Conservation (phyloP, 129 eudicot genomes). For the Flaveria trinervia region DNA sequence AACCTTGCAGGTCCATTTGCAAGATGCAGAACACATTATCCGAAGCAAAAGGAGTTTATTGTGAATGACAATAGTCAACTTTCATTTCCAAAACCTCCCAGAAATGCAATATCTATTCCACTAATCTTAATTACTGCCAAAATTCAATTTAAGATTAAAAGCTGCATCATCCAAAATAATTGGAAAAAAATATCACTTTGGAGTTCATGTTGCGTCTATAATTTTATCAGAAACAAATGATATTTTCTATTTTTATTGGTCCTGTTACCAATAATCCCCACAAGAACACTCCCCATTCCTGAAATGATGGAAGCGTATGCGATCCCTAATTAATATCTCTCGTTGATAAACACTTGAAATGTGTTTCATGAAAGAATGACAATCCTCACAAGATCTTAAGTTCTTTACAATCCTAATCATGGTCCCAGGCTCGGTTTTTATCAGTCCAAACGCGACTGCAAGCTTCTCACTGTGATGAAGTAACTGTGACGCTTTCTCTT, state of each 20-base stretch:
- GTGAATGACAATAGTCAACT: not conserved
- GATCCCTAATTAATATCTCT: slow-evolving; percentile 51
- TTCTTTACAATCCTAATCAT: slow-evolving; percentile 49
- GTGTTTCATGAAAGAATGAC: slow-evolving; percentile 52
- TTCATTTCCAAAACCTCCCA: not conserved
- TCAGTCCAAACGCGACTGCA: slow-evolving; percentile 45
- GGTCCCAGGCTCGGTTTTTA: slow-evolving; percentile 40
- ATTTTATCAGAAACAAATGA: not conserved
- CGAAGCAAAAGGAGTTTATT: not conserved
- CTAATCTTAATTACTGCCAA: not conserved
- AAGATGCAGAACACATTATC: not conserved
- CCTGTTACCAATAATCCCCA: slow-evolving; percentile 48
- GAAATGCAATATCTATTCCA: not conserved
- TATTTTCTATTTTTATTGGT: not conserved
- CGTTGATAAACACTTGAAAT: slow-evolving; percentile 41
- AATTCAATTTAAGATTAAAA: not conserved
- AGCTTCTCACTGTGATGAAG: slow-evolving; percentile 60
- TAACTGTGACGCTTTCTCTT: slow-evolving; percentile 45
- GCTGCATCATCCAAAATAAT: slow-evolving; percentile 13
- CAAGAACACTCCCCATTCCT: slow-evolving; percentile 54
- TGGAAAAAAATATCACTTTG: not conserved
- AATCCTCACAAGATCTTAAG: slow-evolving; percentile 53
- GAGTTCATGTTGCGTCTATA: not conserved
- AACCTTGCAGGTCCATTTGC: slow-evolving; percentile 1
- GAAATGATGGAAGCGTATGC: slow-evolving; percentile 48